Percentiles rank a stretch among this genome's conserved stretches.
Conservation (phyloP, 768 basidiomycete species). For the Naganishia onofrii region DNA sequence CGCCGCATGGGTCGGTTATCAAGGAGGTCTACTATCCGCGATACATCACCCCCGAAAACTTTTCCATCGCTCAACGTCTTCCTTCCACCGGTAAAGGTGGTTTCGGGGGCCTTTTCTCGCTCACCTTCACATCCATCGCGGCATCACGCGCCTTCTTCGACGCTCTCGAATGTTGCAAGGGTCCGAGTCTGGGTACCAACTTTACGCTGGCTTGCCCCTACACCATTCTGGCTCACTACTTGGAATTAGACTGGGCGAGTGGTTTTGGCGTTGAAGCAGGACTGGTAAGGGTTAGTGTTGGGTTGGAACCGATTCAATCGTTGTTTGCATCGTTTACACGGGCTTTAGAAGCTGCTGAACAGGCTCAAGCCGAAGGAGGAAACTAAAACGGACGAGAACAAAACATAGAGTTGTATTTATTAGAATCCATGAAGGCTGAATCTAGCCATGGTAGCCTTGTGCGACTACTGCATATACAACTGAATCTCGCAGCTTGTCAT, state of each 20-base stretch:
- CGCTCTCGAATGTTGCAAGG: conserved; percentile 75
- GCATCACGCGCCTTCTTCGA: conserved; percentile 83
- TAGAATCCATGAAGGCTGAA: background rate
- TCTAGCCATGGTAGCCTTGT: background rate
- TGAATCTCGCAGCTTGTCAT: background rate
- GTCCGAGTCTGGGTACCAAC: conserved; percentile 80
- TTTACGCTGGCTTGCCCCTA: conserved; percentile 94
- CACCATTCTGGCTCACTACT: conserved; percentile 84
- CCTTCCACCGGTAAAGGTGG: conserved; percentile 58
- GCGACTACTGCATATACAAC: background rate
- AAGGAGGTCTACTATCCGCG: conserved; percentile 89
- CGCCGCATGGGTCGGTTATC: conserved; percentile 56
- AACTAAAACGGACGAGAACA: background rate
- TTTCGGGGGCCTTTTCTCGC: conserved; percentile 81
- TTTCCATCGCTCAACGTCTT: conserved; percentile 64
- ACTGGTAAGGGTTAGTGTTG: conserved; percentile 85
- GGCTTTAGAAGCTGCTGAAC: conserved; percentile 74
- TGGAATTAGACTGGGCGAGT: conserved; percentile 87
- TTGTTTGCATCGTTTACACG: conserved; percentile 62
- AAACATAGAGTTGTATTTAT: conserved; percentile 5
- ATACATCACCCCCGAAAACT: conserved; percentile 69
- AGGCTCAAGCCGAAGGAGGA: conserved; percentile 36
- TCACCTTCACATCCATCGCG: conserved; percentile 69
- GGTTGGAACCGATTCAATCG: conserved; percentile 68
- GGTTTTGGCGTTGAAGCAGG: conserved; percentile 77